Evolutionary conservation across 164 flowering plant genomes (phyloP), one percentile per base, ranked within the genome.

Genomic region (Pachysandra terminalis): DNA sequence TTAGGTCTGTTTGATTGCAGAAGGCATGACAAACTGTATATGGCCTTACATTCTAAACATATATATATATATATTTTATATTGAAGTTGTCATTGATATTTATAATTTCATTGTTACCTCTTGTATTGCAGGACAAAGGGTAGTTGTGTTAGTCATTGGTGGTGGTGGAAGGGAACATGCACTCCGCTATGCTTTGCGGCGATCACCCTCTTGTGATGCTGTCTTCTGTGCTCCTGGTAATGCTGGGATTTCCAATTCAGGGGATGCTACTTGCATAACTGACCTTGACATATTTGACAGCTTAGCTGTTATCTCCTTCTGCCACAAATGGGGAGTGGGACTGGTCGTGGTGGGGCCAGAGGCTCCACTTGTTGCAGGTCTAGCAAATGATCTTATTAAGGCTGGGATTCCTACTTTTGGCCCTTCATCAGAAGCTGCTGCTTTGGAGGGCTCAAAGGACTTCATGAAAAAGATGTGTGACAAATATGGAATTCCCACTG

Each of bases 121-220:
- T 10, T 40, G 15, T 19, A 65, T 28, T 69, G 54, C 27, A 81
- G 86, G 65, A 56, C 94, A 92, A 71, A 79, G 87, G 72, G 86
- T 96, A 67, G 73, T 74, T 55, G 98, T 85, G 58, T 77, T 93
- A 82, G 99, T 96, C 45, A 84, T 96, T 75, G 99, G 99, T 63
- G 92, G 97, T 54, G 98, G 99, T 8, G 99, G 98, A 59, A 81
- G 98, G 67, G 99, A 93, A 70, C 99, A 96, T 76, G 89, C 99
- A 32, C 91, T 96, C 64, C 90, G 99, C 78, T 81, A 86, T 71
- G 97, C 99, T 48, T 81, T 96, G 81, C 81, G 82, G 67, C 81
- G 88, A 40, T 93, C 99, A 49, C 86, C 90, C 7, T 86, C 97
- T 1, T 88, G 93, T 76, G 90, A 84, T 76, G 78, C 82, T 9